Evolutionary conservation across 441 rosid genomes (phyloP), one percentile per base, ranked within the genome.

Genomic region (Flueggea neowawraea): DNA sequence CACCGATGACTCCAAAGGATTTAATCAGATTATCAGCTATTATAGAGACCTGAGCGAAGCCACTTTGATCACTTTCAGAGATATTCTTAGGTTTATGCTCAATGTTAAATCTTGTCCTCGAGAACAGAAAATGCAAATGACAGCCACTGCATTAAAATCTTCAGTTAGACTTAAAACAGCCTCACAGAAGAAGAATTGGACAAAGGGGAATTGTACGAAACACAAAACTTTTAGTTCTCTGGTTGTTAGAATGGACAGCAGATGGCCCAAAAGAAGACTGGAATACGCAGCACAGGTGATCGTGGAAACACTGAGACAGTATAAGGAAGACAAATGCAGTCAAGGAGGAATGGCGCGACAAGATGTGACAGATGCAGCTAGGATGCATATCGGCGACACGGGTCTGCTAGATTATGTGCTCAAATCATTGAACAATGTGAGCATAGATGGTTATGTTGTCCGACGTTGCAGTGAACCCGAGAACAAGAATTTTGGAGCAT

Each of bases 381-480:
- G 99, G 67, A 70, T 84, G 75, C 94, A 86, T 62, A 91, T 95
- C 22, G 97, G 99, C 10, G 99, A 95, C 62, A 89, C 96, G 0
- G 98, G 99, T 16, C 74, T 95, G 78, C 78, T 91, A 1, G 97
- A 95, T 68, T 87, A 84, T 58, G 97, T 95, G 48, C 64, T 95
- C 68, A 91, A 95, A 65, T 86, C 89, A 1, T 79, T 95, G 91
- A 84, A 82, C 77, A 91, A 94, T 63, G 97, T 87, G 10, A 72
- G 81, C 6, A 75, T 95, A 22, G 92, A 87, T 55, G 69, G 66
- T 58, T 63, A 80, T 64, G 65, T 87, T 31, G 87, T 89, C 44
- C 63, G 70, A 3, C 84, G 94, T 28, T 77, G n/a, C 75, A 32
- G 86, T 86, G 50, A 90, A 94, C 57, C 89, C 86, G 0, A 12